Conservation (phyloP, 2,329 filamentous ascomycete species). For the Ophiostoma sp. region DNA sequence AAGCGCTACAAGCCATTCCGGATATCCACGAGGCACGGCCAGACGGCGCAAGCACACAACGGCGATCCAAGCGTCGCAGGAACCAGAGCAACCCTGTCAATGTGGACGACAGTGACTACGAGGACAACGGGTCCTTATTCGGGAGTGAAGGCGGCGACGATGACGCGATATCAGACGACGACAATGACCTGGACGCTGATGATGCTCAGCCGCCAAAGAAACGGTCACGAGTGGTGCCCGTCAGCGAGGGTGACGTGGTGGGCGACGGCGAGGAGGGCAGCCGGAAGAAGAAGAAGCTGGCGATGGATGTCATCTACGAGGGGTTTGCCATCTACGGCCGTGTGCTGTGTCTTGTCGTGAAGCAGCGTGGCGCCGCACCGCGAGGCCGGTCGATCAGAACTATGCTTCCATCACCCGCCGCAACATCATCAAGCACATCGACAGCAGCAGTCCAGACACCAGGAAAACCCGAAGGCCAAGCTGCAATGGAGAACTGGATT, state of each 20-base stretch:
- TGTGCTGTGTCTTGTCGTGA: constrained; percentile 84
- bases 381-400: constrained; percentile 24
- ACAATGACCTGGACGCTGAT: constrained; percentile 32
- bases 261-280: constrained; percentile 35
- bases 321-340: constrained; percentile 94
- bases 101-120: constrained; percentile 34
- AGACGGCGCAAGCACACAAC: constrained; percentile 20
- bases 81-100: constrained; percentile 29
- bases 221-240: constrained; percentile 34
- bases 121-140: constrained; percentile 26
- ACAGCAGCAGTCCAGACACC: constrained; percentile 29
- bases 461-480: constrained; percentile 49
- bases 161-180: constrained; percentile 29
- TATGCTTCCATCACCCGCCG: constrained; percentile 27
- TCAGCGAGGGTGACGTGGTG: constrained; percentile 20
- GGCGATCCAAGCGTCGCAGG: constrained; percentile 33
- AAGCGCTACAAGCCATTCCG: constrained; percentile 22
- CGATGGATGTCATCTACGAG: constrained; percentile 81
- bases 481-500: constrained; percentile 81
- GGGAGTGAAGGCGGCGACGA: constrained; percentile 13
- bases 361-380: constrained; percentile 52
- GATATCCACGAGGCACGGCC: constrained; percentile 16
- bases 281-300: constrained; percentile 86
- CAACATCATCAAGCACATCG: constrained; percentile 22
- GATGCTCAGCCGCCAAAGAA: constrained; percentile 37